Conservation (phyloP, 768 basidiomycete genomes). For the Lentinula lateritia region DNA sequence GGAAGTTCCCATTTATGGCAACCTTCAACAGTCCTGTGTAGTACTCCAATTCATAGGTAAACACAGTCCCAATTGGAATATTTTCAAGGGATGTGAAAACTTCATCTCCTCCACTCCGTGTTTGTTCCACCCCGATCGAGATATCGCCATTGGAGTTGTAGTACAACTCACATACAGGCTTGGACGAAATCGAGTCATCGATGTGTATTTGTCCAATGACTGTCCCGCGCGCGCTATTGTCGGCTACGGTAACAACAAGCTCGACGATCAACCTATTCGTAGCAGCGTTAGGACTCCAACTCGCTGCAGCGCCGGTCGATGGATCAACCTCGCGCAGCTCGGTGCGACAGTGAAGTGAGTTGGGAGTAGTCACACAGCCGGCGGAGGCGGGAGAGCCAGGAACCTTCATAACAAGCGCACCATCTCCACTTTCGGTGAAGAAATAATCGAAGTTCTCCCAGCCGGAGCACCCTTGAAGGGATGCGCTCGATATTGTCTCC, state of each 20-base stretch:
- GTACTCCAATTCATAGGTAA: constrained; percentile 2
- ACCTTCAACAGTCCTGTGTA: background rate
- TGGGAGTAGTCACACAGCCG: background rate
- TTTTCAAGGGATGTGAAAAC: background rate
- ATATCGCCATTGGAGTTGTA: constrained; percentile 1
- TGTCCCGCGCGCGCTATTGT: background rate
- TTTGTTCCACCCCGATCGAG: constrained; percentile 2
- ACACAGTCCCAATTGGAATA: constrained; percentile 2
- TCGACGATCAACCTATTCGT: background rate
- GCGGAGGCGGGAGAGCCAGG: background rate
- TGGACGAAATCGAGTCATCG: background rate
- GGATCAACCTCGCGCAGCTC: background rate
- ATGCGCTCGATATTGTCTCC: constrained; percentile 1
- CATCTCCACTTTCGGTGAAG: constrained; percentile 1
- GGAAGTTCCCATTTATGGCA: constrained; percentile 1
- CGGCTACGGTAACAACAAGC: background rate
- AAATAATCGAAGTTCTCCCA: background rate
- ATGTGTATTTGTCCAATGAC: constrained; percentile 3
- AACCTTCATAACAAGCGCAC: constrained; percentile 1
- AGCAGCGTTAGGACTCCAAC: constrained; percentile 2
- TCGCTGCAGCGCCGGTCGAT: background rate
- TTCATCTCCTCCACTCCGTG: background rate
- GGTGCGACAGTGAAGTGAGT: background rate
- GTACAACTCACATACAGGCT: constrained; percentile 3
- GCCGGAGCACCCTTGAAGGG: background rate